phyloP scores from a whole-genome alignment of 768 basidiomycete species.

The Termitomyces sp. region DNA sequence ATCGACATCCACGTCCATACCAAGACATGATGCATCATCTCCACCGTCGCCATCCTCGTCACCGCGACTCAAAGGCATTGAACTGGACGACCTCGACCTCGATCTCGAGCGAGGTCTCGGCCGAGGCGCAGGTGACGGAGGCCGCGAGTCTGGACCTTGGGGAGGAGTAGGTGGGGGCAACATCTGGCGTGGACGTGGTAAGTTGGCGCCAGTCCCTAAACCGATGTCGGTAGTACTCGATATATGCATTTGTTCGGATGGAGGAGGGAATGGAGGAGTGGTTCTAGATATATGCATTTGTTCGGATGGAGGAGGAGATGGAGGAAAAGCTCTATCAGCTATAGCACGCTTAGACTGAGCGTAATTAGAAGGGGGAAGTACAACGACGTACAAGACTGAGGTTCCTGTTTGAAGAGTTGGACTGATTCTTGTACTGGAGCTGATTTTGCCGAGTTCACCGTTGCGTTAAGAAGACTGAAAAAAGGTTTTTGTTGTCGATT shows the following conservation, averaged over 20 bases:
- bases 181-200: conserved; percentile 6
- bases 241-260: conserved; percentile 4
- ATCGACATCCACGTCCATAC: conserved; percentile 3
- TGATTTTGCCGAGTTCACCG: not conserved
- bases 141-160: conserved; percentile 7
- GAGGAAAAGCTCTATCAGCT: not conserved
- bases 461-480: not conserved
- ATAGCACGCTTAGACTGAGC: not conserved
- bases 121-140: not conserved
- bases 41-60: not conserved
- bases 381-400: not conserved
- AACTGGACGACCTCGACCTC: not conserved
- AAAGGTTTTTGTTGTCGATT: not conserved
- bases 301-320: not conserved
- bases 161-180: conserved; percentile 12
- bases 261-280: not conserved
- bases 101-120: conserved; percentile 2
- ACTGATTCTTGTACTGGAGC: not conserved
- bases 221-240: not conserved
- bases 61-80: not conserved
- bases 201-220: not conserved
- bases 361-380: not conserved
- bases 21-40: not conserved
- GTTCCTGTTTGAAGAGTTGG: not conserved
- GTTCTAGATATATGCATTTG: conserved; percentile 4